Evolutionary conservation across 441 rosid genomes (phyloP).

Genomic region (Croton setiger): DNA sequence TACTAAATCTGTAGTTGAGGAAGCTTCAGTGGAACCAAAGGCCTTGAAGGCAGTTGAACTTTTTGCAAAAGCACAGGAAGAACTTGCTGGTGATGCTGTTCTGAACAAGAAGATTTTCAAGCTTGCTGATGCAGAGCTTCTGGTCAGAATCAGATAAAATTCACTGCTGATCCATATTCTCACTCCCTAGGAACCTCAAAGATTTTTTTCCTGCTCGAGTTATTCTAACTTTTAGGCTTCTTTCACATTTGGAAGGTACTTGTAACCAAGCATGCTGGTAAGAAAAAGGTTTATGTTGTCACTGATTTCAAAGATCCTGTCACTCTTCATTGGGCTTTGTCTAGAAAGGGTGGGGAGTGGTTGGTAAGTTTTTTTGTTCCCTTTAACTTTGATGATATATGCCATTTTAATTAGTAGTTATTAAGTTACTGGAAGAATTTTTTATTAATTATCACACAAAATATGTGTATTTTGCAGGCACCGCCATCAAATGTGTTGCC

Average conservation of each 20-base stretch:
- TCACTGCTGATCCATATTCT: slow-evolving; percentile 10
- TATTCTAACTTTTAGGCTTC: slow-evolving; percentile 22
- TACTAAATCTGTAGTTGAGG: slow-evolving; percentile 36
- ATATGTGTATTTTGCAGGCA: slow-evolving; percentile 52
- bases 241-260: slow-evolving; percentile 52
- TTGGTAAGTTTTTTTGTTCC: slow-evolving; percentile 53
- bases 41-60: slow-evolving; percentile 57
- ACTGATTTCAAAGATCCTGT: slow-evolving; percentile 69
- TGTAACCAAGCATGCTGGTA: slow-evolving; percentile 60
- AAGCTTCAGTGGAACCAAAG: slow-evolving; percentile 42
- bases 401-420: slow-evolving; percentile 20
- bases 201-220: slow-evolving; percentile 12
- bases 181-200: slow-evolving; percentile 10
- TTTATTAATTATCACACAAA: slow-evolving; percentile 16
- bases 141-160: slow-evolving; percentile 54
- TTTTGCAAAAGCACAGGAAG: slow-evolving; percentile 60
- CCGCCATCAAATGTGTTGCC: slow-evolving; percentile 72
- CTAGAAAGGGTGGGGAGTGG: slow-evolving; percentile 85
- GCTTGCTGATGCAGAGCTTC: slow-evolving; percentile 57
- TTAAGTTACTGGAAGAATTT: slow-evolving; percentile 20
- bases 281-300: slow-evolving; percentile 62
- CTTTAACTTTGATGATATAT: slow-evolving; percentile 12
- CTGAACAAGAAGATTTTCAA: slow-evolving; percentile 66
- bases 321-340: slow-evolving; percentile 94
- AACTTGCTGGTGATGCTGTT: slow-evolving; percentile 43